These are phyloP conservation scores for Coniella lustricola DNA, from an alignment of 2,329 filamentous ascomycete species.

Conservation along the genomic window DNA sequence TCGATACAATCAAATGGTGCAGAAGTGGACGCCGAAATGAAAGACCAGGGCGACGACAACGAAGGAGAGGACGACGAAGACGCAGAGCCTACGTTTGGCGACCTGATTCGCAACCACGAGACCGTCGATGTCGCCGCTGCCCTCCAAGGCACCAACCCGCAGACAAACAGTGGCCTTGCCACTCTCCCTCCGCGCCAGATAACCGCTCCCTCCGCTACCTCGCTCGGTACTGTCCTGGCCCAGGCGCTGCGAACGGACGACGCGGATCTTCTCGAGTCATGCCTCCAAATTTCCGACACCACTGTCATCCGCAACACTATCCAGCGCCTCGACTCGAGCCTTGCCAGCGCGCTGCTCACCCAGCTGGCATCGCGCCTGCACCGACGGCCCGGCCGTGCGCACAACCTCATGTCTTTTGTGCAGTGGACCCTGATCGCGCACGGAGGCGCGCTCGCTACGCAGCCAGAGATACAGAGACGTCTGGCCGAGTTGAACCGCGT, in stretches of 20 bases:
- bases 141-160: conserved; percentile 35
- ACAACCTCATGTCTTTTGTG: conserved; percentile 88
- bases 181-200: conserved; percentile 36
- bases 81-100: conserved; percentile 70
- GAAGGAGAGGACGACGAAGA: conserved; percentile 35
- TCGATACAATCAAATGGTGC: conserved; percentile 1
- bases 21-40: conserved; percentile 12
- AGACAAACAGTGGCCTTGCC: conserved; percentile 28
- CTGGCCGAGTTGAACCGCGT: conserved; percentile 78
- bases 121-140: conserved; percentile 69
- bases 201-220: conserved; percentile 63
- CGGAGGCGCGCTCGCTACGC: conserved; percentile 80
- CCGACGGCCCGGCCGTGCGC: conserved; percentile 78
- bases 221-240: conserved; percentile 84
- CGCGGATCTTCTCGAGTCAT: conserved; percentile 80
- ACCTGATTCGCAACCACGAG: conserved; percentile 68
- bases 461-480: conserved; percentile 74
- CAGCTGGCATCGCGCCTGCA: conserved; percentile 84
- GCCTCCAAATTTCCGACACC: conserved; percentile 72
- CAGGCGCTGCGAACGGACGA: conserved; percentile 93
- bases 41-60: conserved; percentile 25
- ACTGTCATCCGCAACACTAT: conserved; percentile 80
- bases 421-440: conserved; percentile 92
- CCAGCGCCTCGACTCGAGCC: conserved; percentile 76
- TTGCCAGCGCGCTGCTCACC: conserved; percentile 71